Conservation (phyloP, 1,284 basidiomycete genomes). For the Cystobasidium pallidum region DNA sequence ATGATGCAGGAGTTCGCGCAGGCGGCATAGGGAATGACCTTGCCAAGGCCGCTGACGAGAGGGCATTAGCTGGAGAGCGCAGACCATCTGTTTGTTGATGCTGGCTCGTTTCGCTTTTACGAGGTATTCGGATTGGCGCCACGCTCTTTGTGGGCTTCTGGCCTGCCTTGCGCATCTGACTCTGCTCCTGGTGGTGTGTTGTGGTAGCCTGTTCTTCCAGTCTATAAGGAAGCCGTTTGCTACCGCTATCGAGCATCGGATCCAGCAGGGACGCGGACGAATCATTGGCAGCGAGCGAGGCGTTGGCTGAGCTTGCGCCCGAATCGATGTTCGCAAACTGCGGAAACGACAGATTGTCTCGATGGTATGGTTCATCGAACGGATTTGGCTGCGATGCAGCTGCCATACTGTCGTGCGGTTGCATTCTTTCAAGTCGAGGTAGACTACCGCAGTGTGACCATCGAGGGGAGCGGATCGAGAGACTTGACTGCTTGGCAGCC, state of each 20-base stretch:
- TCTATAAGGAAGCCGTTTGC: neutral
- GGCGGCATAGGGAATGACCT: constrained; percentile 28
- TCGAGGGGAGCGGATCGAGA: too few species aligned
- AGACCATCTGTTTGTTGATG: neutral
- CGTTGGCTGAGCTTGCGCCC: neutral
- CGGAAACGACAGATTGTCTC: neutral
- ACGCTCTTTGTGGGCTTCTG: constrained; percentile 1
- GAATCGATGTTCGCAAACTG: neutral
- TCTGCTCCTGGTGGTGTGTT: neutral
- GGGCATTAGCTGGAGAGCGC: constrained; percentile 2
- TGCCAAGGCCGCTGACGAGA: constrained; percentile 20
- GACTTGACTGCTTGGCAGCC: too few species aligned
- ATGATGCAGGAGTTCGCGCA: constrained; percentile 9
- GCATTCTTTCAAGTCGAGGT: too few species aligned
- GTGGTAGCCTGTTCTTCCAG: neutral
- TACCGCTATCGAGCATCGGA: constrained; percentile 4
- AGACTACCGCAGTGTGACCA: too few species aligned
- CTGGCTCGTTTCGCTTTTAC: constrained; percentile 9
- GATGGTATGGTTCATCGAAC: constrained; percentile 3
- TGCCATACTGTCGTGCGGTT: constrained; percentile 2
- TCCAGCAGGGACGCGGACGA: constrained; percentile 2
- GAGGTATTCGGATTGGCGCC: constrained; percentile 18
- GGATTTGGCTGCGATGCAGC: neutral
- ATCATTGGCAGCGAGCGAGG: constrained; percentile 16
- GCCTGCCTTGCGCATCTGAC: neutral